Evolutionary conservation across 2,329 filamentous ascomycete genomes (phyloP), one percentile per base, ranked within the genome.

Genomic region (Tolypocladium sp.): DNA sequence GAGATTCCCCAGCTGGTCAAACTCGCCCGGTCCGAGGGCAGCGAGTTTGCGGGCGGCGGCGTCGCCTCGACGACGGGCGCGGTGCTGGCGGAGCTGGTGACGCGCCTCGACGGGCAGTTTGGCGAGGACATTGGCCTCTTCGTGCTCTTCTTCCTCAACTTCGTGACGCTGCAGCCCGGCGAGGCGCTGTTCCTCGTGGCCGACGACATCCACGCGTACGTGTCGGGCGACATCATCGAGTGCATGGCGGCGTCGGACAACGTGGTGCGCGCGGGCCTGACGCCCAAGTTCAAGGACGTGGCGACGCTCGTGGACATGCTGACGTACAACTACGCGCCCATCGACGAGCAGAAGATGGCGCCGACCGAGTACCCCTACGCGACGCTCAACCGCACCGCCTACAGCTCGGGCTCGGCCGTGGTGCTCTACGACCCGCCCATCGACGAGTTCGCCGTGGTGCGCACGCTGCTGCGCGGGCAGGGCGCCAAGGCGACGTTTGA

Each of bases 181-280:
- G 93, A 99, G 76, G 94, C 93, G 10, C 89, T 99, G 79, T 99
- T 97, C 77, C 82, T 99, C 41, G 91, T 91, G 68, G 94, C 94
- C 8, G 93, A 99, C 69, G 94, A 97, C 69, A 97, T 97, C 67
- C 94, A 99, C 73, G 94, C 94, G 55, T 99, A 99, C 74, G 77
- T 95, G 51, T 91, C 88, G 3, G 91, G 91, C 61, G 93, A 99
- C 70, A 96, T 99, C 66, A 92, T 99, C 71, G 94, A 99, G 76
- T 99, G 94, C 79, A 99, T 99, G 94, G 94, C 94, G 0, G 89
- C 91, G 10, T 96, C 91, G n/a, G 94, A 99, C 81, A 99, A 99
- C 65, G 94, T 99, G 41, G 92, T 99, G 57, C 91, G 94, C 59
- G 94, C 94, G 0, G 94, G 94, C 51, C 94, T 99, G 75, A 99